Percentiles rank a stretch among this genome's conserved stretches.
phyloP scores from a whole-genome alignment of 805 yeast species.

The Saccharomycopsis selenospora region DNA sequence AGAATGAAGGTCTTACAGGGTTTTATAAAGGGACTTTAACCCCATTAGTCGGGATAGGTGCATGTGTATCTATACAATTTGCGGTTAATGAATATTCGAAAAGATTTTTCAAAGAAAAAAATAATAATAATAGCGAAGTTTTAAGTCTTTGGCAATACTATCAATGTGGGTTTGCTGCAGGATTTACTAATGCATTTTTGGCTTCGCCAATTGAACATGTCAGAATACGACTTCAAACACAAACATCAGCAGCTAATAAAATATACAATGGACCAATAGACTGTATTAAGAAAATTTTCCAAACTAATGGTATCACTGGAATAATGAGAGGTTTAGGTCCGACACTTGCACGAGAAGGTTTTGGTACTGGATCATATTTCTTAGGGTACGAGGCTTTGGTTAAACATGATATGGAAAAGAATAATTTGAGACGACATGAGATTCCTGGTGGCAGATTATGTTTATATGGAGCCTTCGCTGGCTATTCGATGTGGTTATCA shows the following conservation, averaged over 20 bases:
- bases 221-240: conserved; percentile 90
- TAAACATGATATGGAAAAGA: conserved; percentile 48
- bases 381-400: conserved; percentile 86
- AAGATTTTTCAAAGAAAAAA: conserved; percentile 49
- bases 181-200: conserved; percentile 78
- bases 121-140: conserved; percentile 32
- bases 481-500: conserved; percentile 79
- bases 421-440: conserved; percentile 39
- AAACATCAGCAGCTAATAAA: conserved; percentile 40
- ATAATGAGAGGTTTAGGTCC: conserved; percentile 78
- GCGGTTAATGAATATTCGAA: conserved; percentile 95
- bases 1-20: conserved; percentile 77
- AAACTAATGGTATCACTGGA: conserved; percentile 49
- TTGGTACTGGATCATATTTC: conserved; percentile 86
- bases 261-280: conserved; percentile 68
- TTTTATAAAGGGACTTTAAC: conserved; percentile 93
- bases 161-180: conserved; percentile 84
- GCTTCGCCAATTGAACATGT: conserved; percentile 95
- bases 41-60: conserved; percentile 94
- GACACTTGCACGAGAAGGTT: conserved; percentile 74
- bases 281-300: conserved; percentile 51
- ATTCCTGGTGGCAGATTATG: conserved; percentile 87
- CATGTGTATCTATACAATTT: conserved; percentile 93
- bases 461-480: conserved; percentile 82
- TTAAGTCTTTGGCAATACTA: conserved; percentile 64